These are phyloP conservation scores for Ogataea minuta DNA, from an alignment of 805 yeast genomes.

Conservation along the genomic window DNA sequence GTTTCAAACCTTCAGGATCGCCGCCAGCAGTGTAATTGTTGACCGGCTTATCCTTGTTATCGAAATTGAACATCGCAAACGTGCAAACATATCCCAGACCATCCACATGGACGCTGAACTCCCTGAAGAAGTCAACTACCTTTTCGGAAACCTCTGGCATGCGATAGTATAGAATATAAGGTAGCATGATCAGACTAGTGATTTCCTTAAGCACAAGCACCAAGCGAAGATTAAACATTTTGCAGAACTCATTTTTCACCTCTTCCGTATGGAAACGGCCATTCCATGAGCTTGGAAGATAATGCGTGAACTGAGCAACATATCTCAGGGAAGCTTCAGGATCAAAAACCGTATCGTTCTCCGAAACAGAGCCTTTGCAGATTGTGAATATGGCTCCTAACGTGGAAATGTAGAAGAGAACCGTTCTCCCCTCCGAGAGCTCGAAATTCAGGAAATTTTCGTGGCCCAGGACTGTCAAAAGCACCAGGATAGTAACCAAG, in stretches of 20 bases:
- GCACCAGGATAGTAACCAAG: slow-evolving; percentile 80
- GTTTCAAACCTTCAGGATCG: slow-evolving; percentile 32
- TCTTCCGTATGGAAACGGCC: slow-evolving; percentile 79
- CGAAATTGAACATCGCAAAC: slow-evolving; percentile 88
- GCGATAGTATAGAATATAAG: slow-evolving; percentile 84
- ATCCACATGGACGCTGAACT: slow-evolving; percentile 85
- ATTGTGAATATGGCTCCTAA: slow-evolving; percentile 89
- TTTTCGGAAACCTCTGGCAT: slow-evolving; percentile 70
- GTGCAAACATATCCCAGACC: slow-evolving; percentile 94
- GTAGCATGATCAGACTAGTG: slow-evolving; percentile 77
- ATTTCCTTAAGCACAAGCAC: slow-evolving; percentile 73
- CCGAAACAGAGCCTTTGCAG: slow-evolving; percentile 66
- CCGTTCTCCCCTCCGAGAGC: slow-evolving; percentile 74
- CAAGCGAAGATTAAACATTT: slow-evolving; percentile 70
- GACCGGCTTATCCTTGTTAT: slow-evolving; percentile 41
- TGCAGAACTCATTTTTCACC: slow-evolving; percentile 80
- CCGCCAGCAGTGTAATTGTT: slow-evolving; percentile 14
- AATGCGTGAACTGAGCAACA: slow-evolving; percentile 87
- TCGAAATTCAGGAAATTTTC: slow-evolving; percentile 90
- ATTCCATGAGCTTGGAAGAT: slow-evolving; percentile 84
- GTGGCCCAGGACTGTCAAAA: slow-evolving; percentile 77
- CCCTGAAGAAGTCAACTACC: slow-evolving; percentile 88
- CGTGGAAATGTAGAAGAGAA: slow-evolving; percentile 81
- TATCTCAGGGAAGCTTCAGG: slow-evolving; percentile 84
- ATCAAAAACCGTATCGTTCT: slow-evolving; percentile 70